Base-by-base conservation (phyloP, 2,329 filamentous ascomycete species). In the Immersiporthe knoxdaviesiana region DNA sequence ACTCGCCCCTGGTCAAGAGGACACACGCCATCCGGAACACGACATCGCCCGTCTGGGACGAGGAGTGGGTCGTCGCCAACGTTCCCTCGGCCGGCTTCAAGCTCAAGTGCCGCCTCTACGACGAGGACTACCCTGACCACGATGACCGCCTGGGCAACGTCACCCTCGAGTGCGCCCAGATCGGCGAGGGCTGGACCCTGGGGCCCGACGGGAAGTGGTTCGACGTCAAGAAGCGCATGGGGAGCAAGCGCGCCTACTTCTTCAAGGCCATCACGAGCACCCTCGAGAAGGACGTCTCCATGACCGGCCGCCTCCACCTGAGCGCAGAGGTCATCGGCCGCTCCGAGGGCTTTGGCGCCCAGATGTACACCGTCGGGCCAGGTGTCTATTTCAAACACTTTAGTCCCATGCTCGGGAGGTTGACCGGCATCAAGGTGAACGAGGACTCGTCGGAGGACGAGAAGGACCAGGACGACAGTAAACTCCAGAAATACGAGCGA, bases 131-230 rank as follows among this genome's bases (percentile, higher is more conserved):
- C 44, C 88, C 90, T 1, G 92, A 97, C 77, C 88, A 91, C 73
- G 92, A 98, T 76, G 95, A 98, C 79, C 87, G 93, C 35, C 85
- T 98, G 27, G 95, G 95, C 14, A 97, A 96, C 76, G 92, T 93
- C 3, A 93, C 93, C 61, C 82, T 97, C 66, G 80, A 86, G 24
- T 88, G 92, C 0, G 80, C 84, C 14, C 77, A 80, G 1, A 77
- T 97, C 8, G 83, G 82, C 62, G 88, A 91, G 56, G 78, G 84
- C 52, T 97, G 92, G 92, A 92, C 92, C 0, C 86, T 94, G 64
- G 84, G 85, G 4, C 84, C 90, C 2, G 81, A 82, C 0, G 83
- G 81, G 2, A 82, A 88, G 70, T 80, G 83, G 18, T 96, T 89
- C 76, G 85, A 89, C 66, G 88, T 96, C 68, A 94, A 92, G 84